Base-by-base conservation (phyloP, 768 basidiomycete species). In the Gelatoporia subvermispora region DNA sequence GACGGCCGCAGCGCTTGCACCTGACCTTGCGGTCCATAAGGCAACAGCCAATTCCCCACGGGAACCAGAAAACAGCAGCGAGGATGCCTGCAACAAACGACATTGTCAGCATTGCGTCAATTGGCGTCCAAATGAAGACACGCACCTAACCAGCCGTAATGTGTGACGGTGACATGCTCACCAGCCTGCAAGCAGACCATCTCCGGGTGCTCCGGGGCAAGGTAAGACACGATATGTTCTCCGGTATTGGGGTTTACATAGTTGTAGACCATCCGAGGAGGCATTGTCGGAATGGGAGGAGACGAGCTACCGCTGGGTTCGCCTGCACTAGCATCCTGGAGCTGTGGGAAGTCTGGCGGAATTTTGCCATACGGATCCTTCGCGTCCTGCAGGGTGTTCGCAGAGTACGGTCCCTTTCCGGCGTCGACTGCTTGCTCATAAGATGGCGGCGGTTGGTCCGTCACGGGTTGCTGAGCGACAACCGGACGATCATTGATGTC, bases 1-100 rank as follows among this genome's bases (percentile, higher is more conserved):
- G 37, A 22, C 51, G 40, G 4, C 75, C 75, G 34, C 77, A 79
- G n/a, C 75, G 69, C 21, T 60, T 64, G 65, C 89, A 93, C 52
- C 72, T 75, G 23, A 87, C 83, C 43, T 73, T 69, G 38, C 84
- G 75, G 63, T 93, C 90, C 21, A 93, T 71, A 8, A 92, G 65
- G 58, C 90, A 93, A 4, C 85, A 68, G 2, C 81, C 87, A 35
- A 93, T 74, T 4, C 90, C 90, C 0, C 91, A 65, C 3, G 90
- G 90, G 70, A 93, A 93, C 89, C 88, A 92, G 50, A 92, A 70
- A 21, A 93, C 68, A 3, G 90, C 89, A 8, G 85, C 85, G n/a
- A 93, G 67, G 25, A 92, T 65, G 47, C 89, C 88, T 89, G 52
- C 28, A 8, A 18, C 35, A 28, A 43, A 35, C 42, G 45, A 18